Evolutionary conservation across 306 rosid genomes (phyloP).

Genomic region (Begonia loranthoides): DNA sequence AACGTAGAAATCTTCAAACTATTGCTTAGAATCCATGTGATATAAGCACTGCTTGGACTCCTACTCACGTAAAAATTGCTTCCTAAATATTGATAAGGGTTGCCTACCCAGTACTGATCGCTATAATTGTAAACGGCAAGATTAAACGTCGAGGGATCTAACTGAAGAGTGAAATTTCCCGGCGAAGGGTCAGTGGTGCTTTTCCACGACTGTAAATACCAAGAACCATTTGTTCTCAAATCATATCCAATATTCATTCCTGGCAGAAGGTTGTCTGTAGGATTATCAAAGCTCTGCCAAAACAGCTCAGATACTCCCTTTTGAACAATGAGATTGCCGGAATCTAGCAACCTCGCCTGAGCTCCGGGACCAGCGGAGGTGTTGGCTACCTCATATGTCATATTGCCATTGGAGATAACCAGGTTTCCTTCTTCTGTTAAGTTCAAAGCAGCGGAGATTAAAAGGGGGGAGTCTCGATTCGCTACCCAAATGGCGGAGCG

Average conservation of each 20-base stretch:
- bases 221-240: background rate
- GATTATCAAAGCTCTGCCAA: slow-evolving; percentile 11
- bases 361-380: background rate
- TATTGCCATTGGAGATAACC: background rate
- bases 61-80: background rate
- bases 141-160: background rate
- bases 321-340: background rate
- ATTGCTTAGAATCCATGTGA: background rate
- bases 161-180: background rate
- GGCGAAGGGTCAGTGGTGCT: background rate
- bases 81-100: background rate
- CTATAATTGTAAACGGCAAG: background rate
- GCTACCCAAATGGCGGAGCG: background rate
- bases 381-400: background rate
- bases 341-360: background rate
- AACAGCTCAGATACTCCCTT: background rate
- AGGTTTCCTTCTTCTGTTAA: background rate
- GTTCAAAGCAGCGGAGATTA: background rate
- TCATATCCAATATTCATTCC: background rate
- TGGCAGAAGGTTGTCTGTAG: background rate
- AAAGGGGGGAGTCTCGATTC: background rate
- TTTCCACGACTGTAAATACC: background rate
- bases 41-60: background rate
- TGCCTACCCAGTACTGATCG: background rate
- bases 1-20: background rate